Percentiles rank a stretch among this genome's conserved stretches.
Evolutionary conservation across 164 flowering plant species (phyloP).

Genomic region (Pachysandra terminalis): DNA sequence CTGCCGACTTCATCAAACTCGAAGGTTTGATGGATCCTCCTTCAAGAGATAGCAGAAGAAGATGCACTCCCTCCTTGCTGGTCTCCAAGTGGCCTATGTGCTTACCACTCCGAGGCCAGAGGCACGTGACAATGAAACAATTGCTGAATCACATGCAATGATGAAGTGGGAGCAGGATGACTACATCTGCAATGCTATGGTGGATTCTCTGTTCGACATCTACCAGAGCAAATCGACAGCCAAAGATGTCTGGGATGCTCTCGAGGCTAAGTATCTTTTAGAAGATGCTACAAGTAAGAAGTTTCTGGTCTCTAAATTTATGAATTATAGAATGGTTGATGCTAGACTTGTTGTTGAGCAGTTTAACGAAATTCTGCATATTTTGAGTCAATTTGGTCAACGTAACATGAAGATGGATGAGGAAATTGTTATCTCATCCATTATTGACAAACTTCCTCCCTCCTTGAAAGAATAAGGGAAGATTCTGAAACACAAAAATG

Average conservation of each 20-base stretch:
- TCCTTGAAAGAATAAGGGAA: background rate
- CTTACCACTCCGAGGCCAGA: no score
- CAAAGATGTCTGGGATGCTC: background rate
- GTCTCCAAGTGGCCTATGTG: no score
- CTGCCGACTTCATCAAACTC: no score
- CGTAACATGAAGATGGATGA: background rate
- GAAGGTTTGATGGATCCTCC: no score
- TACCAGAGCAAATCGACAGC: background rate
- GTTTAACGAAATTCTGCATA: background rate
- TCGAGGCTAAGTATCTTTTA: background rate
- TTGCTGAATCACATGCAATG: no score
- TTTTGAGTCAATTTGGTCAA: background rate
- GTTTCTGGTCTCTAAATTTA: background rate
- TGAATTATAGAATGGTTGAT: constrained; percentile 1
- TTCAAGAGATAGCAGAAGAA: no score
- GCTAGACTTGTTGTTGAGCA: background rate
- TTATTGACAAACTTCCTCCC: background rate
- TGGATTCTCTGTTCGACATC: background rate
- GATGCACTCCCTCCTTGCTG: no score
- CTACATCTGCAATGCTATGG: background rate
- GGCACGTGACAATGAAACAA: no score
- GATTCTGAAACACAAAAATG: background rate
- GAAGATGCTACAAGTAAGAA: background rate
- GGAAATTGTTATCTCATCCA: background rate
- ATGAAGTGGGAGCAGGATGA: background rate